Percentiles rank a stretch among this genome's conserved stretches.
These are phyloP conservation scores for Albifimbria verrucaria DNA, from an alignment of 2,329 filamentous ascomycete genomes.

Conservation along the genomic window DNA sequence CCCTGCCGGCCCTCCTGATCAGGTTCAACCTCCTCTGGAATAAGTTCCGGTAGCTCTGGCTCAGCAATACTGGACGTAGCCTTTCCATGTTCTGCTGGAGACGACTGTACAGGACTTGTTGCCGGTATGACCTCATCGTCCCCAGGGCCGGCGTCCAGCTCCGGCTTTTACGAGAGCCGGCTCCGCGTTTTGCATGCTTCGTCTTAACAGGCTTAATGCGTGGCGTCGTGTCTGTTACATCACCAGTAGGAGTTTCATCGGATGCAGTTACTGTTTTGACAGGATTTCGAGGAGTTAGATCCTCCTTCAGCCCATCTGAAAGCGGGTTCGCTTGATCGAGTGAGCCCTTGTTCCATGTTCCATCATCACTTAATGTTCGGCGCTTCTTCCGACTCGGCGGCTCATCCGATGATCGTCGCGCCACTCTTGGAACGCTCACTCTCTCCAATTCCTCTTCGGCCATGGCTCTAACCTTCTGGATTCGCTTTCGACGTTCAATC, in stretches of 20 bases:
- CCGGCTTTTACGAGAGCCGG: no score
- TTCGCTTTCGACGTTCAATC: constrained; percentile 32
- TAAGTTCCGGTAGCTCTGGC: constrained; percentile 30
- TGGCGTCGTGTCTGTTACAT: constrained; percentile 32
- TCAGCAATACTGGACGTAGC: constrained; percentile 20
- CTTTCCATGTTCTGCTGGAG: constrained; percentile 19
- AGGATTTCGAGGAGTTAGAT: constrained; percentile 18
- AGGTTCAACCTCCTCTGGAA: constrained; percentile 16
- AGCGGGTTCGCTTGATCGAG: not conserved
- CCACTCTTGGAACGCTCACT: constrained; percentile 32
- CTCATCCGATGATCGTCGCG: constrained; percentile 16
- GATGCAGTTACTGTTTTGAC: constrained; percentile 20
- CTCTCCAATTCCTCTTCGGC: constrained; percentile 37
- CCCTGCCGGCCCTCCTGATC: constrained; percentile 4
- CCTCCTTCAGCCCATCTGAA: constrained; percentile 4
- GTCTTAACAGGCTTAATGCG: constrained; percentile 12
- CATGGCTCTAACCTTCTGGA: constrained; percentile 34
- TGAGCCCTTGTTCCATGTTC: not conserved
- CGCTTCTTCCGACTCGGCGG: constrained; percentile 24
- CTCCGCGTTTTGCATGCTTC: not conserved
- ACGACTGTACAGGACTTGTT: constrained; percentile 31
- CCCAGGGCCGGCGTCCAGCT: constrained; percentile 2
- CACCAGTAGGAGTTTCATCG: constrained; percentile 17
- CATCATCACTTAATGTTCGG: constrained; percentile 4
- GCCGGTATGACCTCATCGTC: constrained; percentile 34